A percentile compares a stretch with the other conserved stretches of the same genome.
Evolutionary conservation across 2,329 filamentous ascomycete genomes (phyloP).

Genomic region (Fragosphaeria purpurea): DNA sequence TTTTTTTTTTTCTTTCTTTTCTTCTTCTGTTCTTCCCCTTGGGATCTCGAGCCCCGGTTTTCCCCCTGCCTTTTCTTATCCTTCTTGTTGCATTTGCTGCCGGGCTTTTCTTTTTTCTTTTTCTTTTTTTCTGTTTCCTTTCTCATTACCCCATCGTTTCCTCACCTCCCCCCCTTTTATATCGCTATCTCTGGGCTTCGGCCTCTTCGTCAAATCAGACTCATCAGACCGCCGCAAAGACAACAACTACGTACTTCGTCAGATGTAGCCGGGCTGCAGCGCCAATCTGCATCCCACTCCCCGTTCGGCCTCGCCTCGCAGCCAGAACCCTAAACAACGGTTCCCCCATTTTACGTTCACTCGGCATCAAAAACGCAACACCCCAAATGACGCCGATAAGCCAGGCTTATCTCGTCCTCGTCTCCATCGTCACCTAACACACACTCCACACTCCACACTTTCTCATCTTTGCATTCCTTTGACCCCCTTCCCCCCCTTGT

Average conservation of each 20-base stretch:
- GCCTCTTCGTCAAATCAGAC: background rate
- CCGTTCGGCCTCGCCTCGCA: background rate
- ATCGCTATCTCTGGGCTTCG: slow-evolving; percentile 7
- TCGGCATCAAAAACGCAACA: slow-evolving; percentile 6
- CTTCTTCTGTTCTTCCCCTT: too few species aligned
- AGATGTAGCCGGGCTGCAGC: too few species aligned
- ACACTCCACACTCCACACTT: background rate
- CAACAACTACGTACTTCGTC: too few species aligned
- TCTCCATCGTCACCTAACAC: slow-evolving; percentile 40
- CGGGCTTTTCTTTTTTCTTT: background rate
- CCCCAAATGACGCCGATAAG: slow-evolving; percentile 46
- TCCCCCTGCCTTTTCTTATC: too few species aligned
- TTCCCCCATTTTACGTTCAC: slow-evolving; percentile 8
- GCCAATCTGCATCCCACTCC: slow-evolving; percentile 3
- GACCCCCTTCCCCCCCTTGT: background rate
- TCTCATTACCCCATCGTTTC: background rate
- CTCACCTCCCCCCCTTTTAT: slow-evolving; percentile 4
- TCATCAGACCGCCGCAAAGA: background rate
- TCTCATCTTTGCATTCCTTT: background rate
- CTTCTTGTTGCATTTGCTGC: too few species aligned
- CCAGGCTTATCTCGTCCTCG: slow-evolving; percentile 47
- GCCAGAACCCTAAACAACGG: too few species aligned
- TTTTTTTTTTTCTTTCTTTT: too few species aligned
- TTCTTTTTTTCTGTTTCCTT: background rate
- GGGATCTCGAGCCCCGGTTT: too few species aligned